Evolutionary conservation across 2,329 filamentous ascomycete genomes (phyloP).

Genomic region (Arthroderma sp.): DNA sequence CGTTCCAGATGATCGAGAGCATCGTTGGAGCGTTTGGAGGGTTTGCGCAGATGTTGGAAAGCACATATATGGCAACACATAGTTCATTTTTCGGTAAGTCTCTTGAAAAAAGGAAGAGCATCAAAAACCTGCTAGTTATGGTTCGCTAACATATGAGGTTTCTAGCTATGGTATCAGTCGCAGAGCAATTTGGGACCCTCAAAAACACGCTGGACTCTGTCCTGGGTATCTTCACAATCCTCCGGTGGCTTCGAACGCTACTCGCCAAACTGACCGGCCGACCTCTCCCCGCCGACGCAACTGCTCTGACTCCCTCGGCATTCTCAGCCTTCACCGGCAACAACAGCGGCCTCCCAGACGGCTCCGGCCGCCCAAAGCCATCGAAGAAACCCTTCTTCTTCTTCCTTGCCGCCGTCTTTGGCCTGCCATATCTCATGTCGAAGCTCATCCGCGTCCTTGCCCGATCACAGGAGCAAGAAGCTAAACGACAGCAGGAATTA

Average conservation of each 20-base stretch:
- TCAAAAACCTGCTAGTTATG: background rate
- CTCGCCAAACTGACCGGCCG: constrained; percentile 88
- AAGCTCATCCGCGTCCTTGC: constrained; percentile 84
- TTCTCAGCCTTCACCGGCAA: constrained; percentile 83
- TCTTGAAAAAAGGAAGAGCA: background rate
- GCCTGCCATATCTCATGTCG: constrained; percentile 90
- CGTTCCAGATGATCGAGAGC: constrained; percentile 96
- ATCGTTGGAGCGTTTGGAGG: constrained; percentile 94
- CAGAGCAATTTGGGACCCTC: constrained; percentile 89
- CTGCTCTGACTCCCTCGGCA: constrained; percentile 72
- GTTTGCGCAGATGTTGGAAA: constrained; percentile 98
- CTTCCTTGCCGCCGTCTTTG: constrained; percentile 88
- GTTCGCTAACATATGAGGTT: too few species aligned
- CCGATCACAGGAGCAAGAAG: constrained; percentile 70
- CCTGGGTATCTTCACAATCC: constrained; percentile 85
- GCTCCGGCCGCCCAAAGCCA: constrained; percentile 50
- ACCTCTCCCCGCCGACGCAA: constrained; percentile 76
- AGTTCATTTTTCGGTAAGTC: constrained; percentile 89
- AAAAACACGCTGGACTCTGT: constrained; percentile 88
- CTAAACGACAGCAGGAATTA: constrained; percentile 37
- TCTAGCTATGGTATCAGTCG: constrained; percentile 90
- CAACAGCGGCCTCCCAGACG: constrained; percentile 23
- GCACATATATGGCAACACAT: constrained; percentile 98
- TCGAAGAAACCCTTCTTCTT: constrained; percentile 94
- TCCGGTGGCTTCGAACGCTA: constrained; percentile 86